Evolutionary conservation across 129 eudicot species (phyloP).

Genomic region (Saposhnikovia divaricata): DNA sequence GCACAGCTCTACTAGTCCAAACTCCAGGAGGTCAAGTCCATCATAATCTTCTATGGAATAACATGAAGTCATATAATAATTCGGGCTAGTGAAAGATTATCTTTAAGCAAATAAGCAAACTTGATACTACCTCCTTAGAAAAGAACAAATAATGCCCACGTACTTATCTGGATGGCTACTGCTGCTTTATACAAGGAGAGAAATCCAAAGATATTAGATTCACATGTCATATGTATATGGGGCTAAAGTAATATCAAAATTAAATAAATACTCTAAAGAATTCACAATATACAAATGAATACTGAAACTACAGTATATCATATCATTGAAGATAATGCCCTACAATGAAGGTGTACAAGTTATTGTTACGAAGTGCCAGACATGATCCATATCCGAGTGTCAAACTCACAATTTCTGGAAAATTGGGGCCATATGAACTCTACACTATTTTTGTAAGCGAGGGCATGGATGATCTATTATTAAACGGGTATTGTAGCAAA

Average conservation of each 20-base stretch:
- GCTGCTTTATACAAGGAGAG: neutral
- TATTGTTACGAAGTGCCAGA: neutral
- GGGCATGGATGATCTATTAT: neutral
- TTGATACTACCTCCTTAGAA: neutral
- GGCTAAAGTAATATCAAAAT: neutral
- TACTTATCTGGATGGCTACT: neutral
- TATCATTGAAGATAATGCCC: neutral
- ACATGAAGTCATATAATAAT: neutral
- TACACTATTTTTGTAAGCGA: neutral
- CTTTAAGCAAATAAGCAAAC: neutral
- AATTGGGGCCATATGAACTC: neutral
- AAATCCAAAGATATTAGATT: neutral
- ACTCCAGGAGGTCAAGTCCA: neutral
- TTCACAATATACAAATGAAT: neutral
- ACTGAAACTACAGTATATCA: neutral
- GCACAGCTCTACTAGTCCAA: neutral
- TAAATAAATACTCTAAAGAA: neutral
- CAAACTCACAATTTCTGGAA: no score
- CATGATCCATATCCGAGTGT: neutral
- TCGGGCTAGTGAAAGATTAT: neutral
- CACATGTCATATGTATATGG: neutral
- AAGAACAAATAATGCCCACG: neutral
- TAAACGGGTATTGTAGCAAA: neutral
- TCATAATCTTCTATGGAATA: neutral
- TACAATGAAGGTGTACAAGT: neutral